phyloP scores from a whole-genome alignment of 192 early-diverging fungal genomes.

The Rhizophagus prolifer region DNA sequence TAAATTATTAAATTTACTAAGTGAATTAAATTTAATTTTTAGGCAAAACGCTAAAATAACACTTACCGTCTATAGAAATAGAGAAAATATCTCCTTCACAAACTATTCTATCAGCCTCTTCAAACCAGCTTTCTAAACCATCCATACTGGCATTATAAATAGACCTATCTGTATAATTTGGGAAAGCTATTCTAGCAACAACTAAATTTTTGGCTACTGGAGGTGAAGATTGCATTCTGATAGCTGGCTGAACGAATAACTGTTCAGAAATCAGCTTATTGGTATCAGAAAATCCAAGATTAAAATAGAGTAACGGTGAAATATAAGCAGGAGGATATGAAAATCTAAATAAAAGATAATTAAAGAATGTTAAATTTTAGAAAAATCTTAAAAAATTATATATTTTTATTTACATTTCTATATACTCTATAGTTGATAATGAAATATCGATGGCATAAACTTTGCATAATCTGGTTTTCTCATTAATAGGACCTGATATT shows the following conservation, averaged over 20 bases:
- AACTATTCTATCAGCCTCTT: slow-evolving; percentile 60
- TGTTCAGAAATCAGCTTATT: slow-evolving; percentile 31
- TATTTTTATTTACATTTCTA: not conserved
- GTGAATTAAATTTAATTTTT: slow-evolving; percentile 9
- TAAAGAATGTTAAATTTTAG: not conserved
- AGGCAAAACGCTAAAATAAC: not conserved
- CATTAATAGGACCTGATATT: slow-evolving; percentile 36
- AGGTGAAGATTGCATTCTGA: slow-evolving; percentile 32
- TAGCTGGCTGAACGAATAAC: slow-evolving; percentile 25
- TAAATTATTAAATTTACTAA: slow-evolving; percentile 6
- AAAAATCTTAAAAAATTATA: not conserved
- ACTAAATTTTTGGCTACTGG: slow-evolving; percentile 59
- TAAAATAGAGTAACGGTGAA: slow-evolving; percentile 57
- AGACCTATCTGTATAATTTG: slow-evolving; percentile 57
- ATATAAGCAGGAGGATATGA: slow-evolving; percentile 44
- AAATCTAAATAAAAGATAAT: not conserved
- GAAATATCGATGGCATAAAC: slow-evolving; percentile 42
- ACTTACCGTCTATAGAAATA: slow-evolving; percentile 61
- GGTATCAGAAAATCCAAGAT: slow-evolving; percentile 48
- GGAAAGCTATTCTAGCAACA: slow-evolving; percentile 67
- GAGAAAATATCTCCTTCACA: slow-evolving; percentile 66
- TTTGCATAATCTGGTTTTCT: slow-evolving; percentile 39
- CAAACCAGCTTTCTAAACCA: slow-evolving; percentile 65
- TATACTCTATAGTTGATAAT: not conserved
- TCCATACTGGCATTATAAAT: slow-evolving; percentile 57